These are phyloP conservation scores for Scheffersomyces spartinae DNA, from an alignment of 805 yeast species.

Conservation along the genomic window DNA sequence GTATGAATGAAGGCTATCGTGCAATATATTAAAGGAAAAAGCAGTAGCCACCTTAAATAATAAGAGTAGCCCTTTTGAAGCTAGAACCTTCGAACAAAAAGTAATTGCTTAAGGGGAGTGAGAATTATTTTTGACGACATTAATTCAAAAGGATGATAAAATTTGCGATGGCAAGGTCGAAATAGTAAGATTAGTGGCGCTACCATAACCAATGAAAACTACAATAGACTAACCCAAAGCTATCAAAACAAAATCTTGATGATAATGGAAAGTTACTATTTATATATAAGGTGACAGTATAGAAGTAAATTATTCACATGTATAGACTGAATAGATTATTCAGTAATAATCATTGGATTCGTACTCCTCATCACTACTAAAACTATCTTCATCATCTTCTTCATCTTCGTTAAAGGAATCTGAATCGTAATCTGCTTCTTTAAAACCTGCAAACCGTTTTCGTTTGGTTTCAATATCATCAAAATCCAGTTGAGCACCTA, in stretches of 20 bases:
- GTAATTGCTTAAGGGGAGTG: too few species aligned
- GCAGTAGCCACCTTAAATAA: too few species aligned
- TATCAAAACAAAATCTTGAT: background rate
- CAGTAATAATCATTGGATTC: conserved; percentile 34
- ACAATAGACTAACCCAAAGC: conserved; percentile 11
- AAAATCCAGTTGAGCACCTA: too few species aligned
- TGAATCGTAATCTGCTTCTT: conserved; percentile 34
- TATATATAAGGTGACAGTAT: conserved; percentile 1
- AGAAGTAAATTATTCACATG: conserved; percentile 1
- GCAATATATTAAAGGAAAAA: too few species aligned
- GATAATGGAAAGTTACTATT: conserved; percentile 1
- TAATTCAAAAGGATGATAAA: too few species aligned
- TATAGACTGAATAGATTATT: conserved; percentile 4
- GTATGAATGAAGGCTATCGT: too few species aligned
- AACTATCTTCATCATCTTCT: conserved; percentile 13
- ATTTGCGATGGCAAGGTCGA: background rate
- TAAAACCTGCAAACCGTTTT: conserved; percentile 29
- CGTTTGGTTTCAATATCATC: conserved; percentile 35
- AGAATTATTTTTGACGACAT: too few species aligned
- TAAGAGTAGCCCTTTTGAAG: too few species aligned
- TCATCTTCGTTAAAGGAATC: conserved; percentile 23
- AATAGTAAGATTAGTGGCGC: background rate
- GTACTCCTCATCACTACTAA: conserved; percentile 21
- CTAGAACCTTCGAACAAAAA: too few species aligned
- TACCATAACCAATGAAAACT: conserved; percentile 21